Evolutionary conservation across 768 basidiomycete species (phyloP).

Genomic region (Omphalotus guepiniiformis): DNA sequence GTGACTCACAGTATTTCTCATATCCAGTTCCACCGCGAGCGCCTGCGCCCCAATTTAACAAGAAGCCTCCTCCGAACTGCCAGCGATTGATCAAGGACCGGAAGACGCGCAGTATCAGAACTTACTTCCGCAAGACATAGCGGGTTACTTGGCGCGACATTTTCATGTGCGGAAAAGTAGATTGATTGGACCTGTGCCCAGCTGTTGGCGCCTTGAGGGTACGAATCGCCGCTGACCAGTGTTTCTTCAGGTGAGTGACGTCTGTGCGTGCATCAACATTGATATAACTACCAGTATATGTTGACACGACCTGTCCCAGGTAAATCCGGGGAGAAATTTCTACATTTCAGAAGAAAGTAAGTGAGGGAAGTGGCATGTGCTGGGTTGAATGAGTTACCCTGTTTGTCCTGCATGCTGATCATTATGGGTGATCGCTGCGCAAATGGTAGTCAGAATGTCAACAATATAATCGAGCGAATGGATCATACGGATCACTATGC

Average conservation of each 20-base stretch:
- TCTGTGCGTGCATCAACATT: neutral
- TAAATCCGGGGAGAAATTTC: slow-evolving; percentile 45
- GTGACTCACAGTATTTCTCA: slow-evolving; percentile 40
- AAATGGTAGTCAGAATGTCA: neutral
- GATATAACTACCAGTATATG: slow-evolving; percentile 40
- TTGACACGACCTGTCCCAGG: slow-evolving; percentile 41
- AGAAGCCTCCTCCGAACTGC: slow-evolving; percentile 47
- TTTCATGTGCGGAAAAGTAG: slow-evolving; percentile 41
- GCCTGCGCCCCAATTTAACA: slow-evolving; percentile 40
- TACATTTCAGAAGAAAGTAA: neutral
- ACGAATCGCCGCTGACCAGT: slow-evolving; percentile 42
- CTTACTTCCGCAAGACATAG: slow-evolving; percentile 46
- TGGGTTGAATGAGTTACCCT: slow-evolving; percentile 20
- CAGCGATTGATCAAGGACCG: neutral
- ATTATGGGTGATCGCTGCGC: slow-evolving; percentile 42
- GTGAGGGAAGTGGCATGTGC: neutral
- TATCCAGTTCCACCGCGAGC: slow-evolving; percentile 44
- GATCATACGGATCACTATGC: slow-evolving; percentile 42
- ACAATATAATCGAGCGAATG: neutral
- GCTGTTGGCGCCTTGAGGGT: slow-evolving; percentile 42
- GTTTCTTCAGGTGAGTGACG: neutral
- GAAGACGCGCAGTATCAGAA: neutral
- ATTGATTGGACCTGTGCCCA: slow-evolving; percentile 49
- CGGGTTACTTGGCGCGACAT: slow-evolving; percentile 41
- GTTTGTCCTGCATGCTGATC: slow-evolving; percentile 44